phyloP scores from a whole-genome alignment of 2,329 filamentous ascomycete species.

The Harringtonia lauricola region DNA sequence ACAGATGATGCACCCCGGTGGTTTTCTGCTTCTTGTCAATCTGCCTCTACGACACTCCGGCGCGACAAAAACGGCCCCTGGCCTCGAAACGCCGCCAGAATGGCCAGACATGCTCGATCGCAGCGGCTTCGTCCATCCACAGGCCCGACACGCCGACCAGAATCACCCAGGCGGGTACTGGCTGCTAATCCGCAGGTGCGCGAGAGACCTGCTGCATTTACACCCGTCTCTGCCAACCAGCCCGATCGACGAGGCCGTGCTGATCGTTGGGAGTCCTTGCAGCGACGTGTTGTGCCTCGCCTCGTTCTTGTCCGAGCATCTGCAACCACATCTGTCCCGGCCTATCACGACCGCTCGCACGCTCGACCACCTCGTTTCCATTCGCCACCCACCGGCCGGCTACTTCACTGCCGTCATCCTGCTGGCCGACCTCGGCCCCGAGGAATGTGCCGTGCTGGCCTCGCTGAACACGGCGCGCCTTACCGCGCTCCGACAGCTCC shows the following conservation, averaged over 20 bases:
- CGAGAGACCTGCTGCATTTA: too few species aligned
- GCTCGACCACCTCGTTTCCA: slow-evolving; percentile 16
- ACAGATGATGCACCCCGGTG: slow-evolving; percentile 18
- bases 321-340: neutral
- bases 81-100: slow-evolving; percentile 16
- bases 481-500: slow-evolving; percentile 11
- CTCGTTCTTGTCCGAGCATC: too few species aligned
- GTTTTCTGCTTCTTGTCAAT: slow-evolving; percentile 19
- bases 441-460: slow-evolving; percentile 18
- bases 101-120: slow-evolving; percentile 22
- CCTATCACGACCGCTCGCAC: slow-evolving; percentile 5
- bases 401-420: slow-evolving; percentile 22
- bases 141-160: slow-evolving; percentile 20
- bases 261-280: neutral
- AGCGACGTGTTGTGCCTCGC: neutral
- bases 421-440: slow-evolving; percentile 22
- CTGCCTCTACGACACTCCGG: too few species aligned
- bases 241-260: too few species aligned
- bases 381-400: slow-evolving; percentile 8
- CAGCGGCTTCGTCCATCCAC: slow-evolving; percentile 21
- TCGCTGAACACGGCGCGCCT: slow-evolving; percentile 22
- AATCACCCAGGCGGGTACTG: slow-evolving; percentile 18
- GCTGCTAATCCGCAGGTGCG: slow-evolving; percentile 21
- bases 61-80: neutral
- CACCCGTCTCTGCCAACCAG: too few species aligned